Percentiles rank a stretch among this genome's conserved stretches.
Conservation (phyloP, 441 rosid species). For the Erodium texanum region DNA sequence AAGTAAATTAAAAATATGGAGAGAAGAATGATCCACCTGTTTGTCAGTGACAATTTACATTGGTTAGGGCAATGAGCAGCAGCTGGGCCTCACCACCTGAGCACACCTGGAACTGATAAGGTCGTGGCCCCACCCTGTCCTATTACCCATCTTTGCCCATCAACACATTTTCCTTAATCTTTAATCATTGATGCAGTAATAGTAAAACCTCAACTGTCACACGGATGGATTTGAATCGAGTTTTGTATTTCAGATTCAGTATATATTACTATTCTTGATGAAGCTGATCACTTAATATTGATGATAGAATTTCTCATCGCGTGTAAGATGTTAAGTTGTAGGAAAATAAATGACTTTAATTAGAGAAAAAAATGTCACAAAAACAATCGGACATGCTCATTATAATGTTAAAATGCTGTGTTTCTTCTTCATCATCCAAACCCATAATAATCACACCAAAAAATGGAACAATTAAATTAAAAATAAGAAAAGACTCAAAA, state of each 20-base stretch:
- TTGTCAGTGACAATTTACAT: slow-evolving; percentile 58
- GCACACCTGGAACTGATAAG: slow-evolving; percentile 59
- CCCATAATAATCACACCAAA: slow-evolving; percentile 37
- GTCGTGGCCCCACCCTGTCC: slow-evolving; percentile 25
- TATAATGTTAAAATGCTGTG: slow-evolving; percentile 11
- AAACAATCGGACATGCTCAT: neutral
- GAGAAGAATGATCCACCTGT: slow-evolving; percentile 69
- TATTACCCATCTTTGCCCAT: slow-evolving; percentile 8
- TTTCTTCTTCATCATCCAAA: slow-evolving; percentile 15
- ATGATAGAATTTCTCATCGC: too few relatives aligned
- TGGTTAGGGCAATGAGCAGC: slow-evolving; percentile 51
- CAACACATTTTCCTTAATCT: slow-evolving; percentile 1
- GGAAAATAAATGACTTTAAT: too few relatives aligned
- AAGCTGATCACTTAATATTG: too few relatives aligned
- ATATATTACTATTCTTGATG: too few relatives aligned
- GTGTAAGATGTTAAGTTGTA: too few relatives aligned
- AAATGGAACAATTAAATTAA: neutral
- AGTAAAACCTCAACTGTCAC: slow-evolving; percentile 31
- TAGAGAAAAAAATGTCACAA: too few relatives aligned
- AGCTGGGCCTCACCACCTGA: slow-evolving; percentile 52
- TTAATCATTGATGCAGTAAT: slow-evolving; percentile 36
- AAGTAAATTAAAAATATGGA: neutral
- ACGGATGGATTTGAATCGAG: neutral
- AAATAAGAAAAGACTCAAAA: neutral
- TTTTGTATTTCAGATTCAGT: too few relatives aligned